Base-by-base conservation (phyloP, 1,284 basidiomycete species). In the Rhizopogon parksii region DNA sequence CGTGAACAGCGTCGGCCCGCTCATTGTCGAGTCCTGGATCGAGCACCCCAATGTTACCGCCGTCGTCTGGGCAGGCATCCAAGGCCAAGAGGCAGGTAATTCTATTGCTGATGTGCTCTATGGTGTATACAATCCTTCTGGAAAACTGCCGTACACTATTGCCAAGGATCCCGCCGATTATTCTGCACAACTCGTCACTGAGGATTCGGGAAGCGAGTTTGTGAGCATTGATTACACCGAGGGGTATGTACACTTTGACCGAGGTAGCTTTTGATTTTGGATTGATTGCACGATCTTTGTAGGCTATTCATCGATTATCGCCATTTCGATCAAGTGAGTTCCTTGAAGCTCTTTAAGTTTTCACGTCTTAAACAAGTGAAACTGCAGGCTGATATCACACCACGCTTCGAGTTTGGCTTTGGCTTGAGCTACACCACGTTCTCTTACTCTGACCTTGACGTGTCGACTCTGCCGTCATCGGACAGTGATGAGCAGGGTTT, bases 31-130 rank as follows among this genome's bases (percentile, higher is more conserved):
- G 65, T 67, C 76, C 0, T 91, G 89, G 89, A 82, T 89, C 55
- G 82, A 91, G 1, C 76, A 87, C 65, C 80, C 81, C 45, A 88
- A 88, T 58, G 76, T 91, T 53, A 83, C 79, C 8, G 81, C 79
- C 0, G 68, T 79, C 2, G 60, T 86, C 2, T 85, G 81, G 78
- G 85, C 85, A n/a, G 78, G 82, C 7, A 59, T 82, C 2, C 78
- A 82, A 9, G 91, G 91, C 11, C 79, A 85, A 59, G 90, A 93
- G 69, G 77, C 79, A 0, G 91, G 91, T 0, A 89, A 89, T 63
- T 70, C 83, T 0, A 71, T 94, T 24, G 76, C 79, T 1, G 88
- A 91, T 60, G 76, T 90, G 8, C 70, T 90, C 1, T 90, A 82
- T 59, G 85, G 83, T 5, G 71, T 68, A 14, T 80, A 77, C 64